Base-by-base conservation (phyloP, 139 green algal species). In the Pseudopediastrum boryanum region DNA sequence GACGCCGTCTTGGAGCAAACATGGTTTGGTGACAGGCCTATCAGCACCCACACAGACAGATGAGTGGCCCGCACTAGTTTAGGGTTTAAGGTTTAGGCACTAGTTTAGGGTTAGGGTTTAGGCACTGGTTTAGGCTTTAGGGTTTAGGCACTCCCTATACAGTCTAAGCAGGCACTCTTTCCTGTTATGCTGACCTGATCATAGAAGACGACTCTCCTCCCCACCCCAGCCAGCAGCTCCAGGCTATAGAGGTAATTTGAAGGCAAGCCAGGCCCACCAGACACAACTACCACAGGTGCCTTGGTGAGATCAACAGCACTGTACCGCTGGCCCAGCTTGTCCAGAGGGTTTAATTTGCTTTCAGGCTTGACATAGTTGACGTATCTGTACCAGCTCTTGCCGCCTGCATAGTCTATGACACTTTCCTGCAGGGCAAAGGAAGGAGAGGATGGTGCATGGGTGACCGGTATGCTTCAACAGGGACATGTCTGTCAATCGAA, bases 191-290 rank as follows among this genome's bases (percentile, higher is more conserved):
- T 21, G 33, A 72, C 74, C 74, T 80, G 74, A 23, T 80, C 74
- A 51, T 80, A 80, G 12, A 80, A 80, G 23, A 80, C 56, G n/a
- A 80, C 59, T n/a, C 63, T 59, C 25, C 74, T 29, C 13, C 74
- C 74, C 31, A 72, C 74, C 2, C 74, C 74, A 10, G 74, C 74
- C 74, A 80, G 62, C 12, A 80, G 61, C 61, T 80, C 74, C 42
- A 80, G 38, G 10, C 61, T 13, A 33, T 73, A 44, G 31, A 80
- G 25, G n/a, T 80, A 80, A 16, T 21, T 41, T 9, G 10, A 23
- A 39, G 74, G 74, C 61, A 80, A n/a, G 12, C 74, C 74, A 9
- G 74, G 74, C 9, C 74, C 74, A 3, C 74, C 74, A 33, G 43
- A 13, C 4, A 80, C 39, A 21, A 80, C 74, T 23, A 80, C 10